Evolutionary conservation across 805 yeast species (phyloP).

Genomic region (Babjeviella inositovora): DNA sequence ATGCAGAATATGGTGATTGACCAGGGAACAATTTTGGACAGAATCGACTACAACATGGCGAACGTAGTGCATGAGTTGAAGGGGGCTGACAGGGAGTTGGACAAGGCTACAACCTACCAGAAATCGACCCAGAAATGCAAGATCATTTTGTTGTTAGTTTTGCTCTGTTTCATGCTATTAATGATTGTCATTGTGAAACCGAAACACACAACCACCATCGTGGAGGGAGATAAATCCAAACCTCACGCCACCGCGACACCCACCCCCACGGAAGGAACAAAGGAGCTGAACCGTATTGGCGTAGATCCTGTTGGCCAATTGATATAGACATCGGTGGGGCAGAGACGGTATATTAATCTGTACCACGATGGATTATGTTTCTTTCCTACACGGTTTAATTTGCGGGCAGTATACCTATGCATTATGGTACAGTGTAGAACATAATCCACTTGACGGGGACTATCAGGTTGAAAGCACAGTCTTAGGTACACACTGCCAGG

Average conservation of each 20-base stretch:
- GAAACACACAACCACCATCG: slow-evolving; percentile 4
- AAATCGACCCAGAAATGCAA: slow-evolving; percentile 85
- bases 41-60: slow-evolving; percentile 85
- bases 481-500: no score
- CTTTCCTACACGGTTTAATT: no score
- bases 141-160: slow-evolving; percentile 54
- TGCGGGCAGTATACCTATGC: no score
- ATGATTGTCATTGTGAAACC: slow-evolving; percentile 62
- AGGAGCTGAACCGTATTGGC: background rate
- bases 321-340: no score
- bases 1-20: slow-evolving; percentile 85
- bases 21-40: slow-evolving; percentile 86
- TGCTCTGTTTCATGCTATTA: slow-evolving; percentile 57
- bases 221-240: background rate
- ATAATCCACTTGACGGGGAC: no score
- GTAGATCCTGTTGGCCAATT: background rate
- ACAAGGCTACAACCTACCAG: slow-evolving; percentile 67
- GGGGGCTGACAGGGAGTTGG: slow-evolving; percentile 63
- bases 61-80: slow-evolving; percentile 65
- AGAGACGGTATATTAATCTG: no score
- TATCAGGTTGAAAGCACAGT: no score
- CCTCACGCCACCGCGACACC: no score
- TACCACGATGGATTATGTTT: no score
- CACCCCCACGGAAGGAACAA: background rate
- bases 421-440: no score